Percentiles rank a stretch among this genome's conserved stretches.
These are phyloP conservation scores for Pichia insulana DNA, from an alignment of 805 yeast genomes.

Conservation along the genomic window DNA sequence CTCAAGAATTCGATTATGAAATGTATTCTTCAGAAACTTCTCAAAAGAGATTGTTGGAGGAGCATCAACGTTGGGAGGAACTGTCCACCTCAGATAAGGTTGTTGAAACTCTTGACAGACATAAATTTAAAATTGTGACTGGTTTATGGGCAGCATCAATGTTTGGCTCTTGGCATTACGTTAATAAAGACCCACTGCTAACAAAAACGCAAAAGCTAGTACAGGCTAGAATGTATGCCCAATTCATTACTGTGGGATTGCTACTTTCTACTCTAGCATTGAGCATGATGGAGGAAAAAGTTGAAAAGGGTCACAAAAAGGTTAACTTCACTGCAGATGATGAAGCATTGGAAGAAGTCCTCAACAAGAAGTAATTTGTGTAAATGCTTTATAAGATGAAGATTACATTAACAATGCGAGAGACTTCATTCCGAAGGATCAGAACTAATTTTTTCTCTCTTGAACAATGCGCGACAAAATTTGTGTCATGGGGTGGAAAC, in stretches of 20 bases:
- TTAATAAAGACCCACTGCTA: constrained; percentile 68
- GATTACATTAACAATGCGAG: too few species aligned
- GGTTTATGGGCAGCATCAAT: constrained; percentile 75
- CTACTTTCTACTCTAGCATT: constrained; percentile 61
- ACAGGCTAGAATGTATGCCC: constrained; percentile 88
- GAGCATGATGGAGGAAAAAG: constrained; percentile 54
- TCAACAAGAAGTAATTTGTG: constrained; percentile 5
- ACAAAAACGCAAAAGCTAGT: constrained; percentile 72
- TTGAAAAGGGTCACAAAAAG: constrained; percentile 7
- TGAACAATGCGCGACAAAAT: too few species aligned
- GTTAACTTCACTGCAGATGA: constrained; percentile 5
- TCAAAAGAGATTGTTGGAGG: constrained; percentile 35
- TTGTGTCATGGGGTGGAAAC: too few species aligned
- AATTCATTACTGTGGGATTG: constrained; percentile 65
- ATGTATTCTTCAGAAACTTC: constrained; percentile 44
- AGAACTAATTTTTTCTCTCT: too few species aligned
- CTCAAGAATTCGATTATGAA: constrained; percentile 53
- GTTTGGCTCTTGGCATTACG: constrained; percentile 69
- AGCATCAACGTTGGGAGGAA: constrained; percentile 42
- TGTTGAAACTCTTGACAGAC: constrained; percentile 38
- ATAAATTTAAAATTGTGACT: constrained; percentile 60
- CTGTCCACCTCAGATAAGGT: constrained; percentile 42
- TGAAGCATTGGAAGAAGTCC: constrained; percentile 11
- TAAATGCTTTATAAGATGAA: too few species aligned
- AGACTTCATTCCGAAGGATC: too few species aligned